Percentiles rank a stretch among this genome's conserved stretches.
Evolutionary conservation across 805 yeast genomes (phyloP).

Genomic region (Komagataella pseudopastoris): DNA sequence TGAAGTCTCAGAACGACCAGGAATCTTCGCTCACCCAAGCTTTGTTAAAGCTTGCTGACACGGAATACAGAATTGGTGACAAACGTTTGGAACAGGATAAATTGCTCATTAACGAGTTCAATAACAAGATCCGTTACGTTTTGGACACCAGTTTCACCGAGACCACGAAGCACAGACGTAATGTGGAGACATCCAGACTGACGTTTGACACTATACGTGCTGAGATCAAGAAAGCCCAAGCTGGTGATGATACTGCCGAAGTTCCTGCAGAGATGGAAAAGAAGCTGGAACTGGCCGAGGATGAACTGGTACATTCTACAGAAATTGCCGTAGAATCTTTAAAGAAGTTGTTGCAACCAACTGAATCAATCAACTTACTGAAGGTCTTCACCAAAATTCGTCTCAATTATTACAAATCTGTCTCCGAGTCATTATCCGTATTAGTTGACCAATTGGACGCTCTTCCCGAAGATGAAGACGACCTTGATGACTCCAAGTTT

Average conservation of each 20-base stretch:
- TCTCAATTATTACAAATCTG: constrained; percentile 45
- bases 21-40: constrained; percentile 30
- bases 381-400: constrained; percentile 61
- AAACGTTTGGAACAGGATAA: constrained; percentile 62
- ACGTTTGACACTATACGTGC: constrained; percentile 61
- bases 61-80: constrained; percentile 50
- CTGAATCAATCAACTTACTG: constrained; percentile 47
- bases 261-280: constrained; percentile 37
- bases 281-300: constrained; percentile 49
- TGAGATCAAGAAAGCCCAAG: constrained; percentile 26
- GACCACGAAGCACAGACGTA: constrained; percentile 46
- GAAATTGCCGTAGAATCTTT: constrained; percentile 68
- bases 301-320: constrained; percentile 69
- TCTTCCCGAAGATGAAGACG: constrained; percentile 30
- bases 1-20: constrained; percentile 1
- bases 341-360: constrained; percentile 59
- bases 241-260: constrained; percentile 22
- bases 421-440: constrained; percentile 31
- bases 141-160: constrained; percentile 47
- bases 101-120: constrained; percentile 43
- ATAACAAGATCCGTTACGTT: constrained; percentile 35
- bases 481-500: constrained; percentile 17
- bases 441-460: constrained; percentile 30
- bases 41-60: constrained; percentile 37
- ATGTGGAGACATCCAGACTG: constrained; percentile 56